Percentiles rank a stretch among this genome's conserved stretches.
Evolutionary conservation across 768 basidiomycete species (phyloP).

Genomic region (Erythrobasidium yunnanense): DNA sequence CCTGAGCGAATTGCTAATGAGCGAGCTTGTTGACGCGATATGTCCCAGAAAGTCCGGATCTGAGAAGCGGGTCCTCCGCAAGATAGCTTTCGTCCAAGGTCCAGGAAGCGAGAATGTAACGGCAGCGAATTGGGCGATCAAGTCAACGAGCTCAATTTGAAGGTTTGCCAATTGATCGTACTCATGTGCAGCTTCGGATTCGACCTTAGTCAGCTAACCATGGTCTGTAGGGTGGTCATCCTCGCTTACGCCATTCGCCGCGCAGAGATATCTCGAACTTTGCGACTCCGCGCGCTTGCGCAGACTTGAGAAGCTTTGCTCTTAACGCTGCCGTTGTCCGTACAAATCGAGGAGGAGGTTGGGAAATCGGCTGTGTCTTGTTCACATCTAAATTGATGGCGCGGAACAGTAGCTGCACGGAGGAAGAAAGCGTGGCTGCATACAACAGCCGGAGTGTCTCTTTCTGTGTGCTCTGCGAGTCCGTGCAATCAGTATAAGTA

Average conservation of each 20-base stretch:
- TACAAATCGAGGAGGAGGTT: too few species aligned
- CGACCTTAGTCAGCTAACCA: background rate
- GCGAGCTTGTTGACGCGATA: slow-evolving; percentile 24
- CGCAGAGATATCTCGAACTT: slow-evolving; percentile 31
- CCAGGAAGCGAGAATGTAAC: slow-evolving; percentile 27
- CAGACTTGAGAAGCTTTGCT: slow-evolving; percentile 22
- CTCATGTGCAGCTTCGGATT: background rate
- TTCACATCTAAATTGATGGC: slow-evolving; percentile 27
- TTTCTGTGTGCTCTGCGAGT: slow-evolving; percentile 4
- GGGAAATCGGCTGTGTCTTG: slow-evolving; percentile 21
- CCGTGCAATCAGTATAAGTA: too few species aligned
- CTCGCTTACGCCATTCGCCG: slow-evolving; percentile 31
- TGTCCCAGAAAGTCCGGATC: slow-evolving; percentile 32
- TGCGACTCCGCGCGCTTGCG: slow-evolving; percentile 23
- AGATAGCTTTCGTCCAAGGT: slow-evolving; percentile 33
- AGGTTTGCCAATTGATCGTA: background rate
- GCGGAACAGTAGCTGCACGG: slow-evolving; percentile 28
- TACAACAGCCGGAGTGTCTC: slow-evolving; percentile 31
- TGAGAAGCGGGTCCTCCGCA: slow-evolving; percentile 31
- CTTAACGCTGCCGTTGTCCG: too few species aligned
- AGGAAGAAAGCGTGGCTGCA: slow-evolving; percentile 25
- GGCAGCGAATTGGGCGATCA: slow-evolving; percentile 28
- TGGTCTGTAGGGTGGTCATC: background rate
- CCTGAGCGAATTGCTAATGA: slow-evolving; percentile 28
- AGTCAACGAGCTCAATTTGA: slow-evolving; percentile 32